Conservation (phyloP, 768 basidiomycete genomes). For the Filobasidium wieringae region DNA sequence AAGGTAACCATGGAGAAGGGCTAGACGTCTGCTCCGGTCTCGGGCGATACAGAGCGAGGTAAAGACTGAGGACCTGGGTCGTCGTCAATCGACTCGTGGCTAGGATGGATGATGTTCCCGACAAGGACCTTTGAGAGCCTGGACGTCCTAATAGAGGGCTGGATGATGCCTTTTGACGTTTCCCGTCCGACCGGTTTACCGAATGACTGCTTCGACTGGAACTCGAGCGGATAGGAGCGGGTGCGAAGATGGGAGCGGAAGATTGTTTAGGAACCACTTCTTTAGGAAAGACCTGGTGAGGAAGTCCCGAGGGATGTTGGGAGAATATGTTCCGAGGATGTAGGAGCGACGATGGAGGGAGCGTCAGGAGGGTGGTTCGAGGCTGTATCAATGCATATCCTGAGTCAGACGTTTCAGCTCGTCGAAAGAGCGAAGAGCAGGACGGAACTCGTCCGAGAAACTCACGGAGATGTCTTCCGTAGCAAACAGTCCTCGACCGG, state of each 20-base stretch:
- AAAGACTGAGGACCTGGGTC: constrained; percentile 65
- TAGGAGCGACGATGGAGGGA: constrained; percentile 60
- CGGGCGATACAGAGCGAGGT: constrained; percentile 58
- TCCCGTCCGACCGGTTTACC: constrained; percentile 29
- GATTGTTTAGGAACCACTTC: constrained; percentile 13
- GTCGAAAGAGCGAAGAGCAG: background rate
- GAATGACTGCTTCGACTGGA: background rate
- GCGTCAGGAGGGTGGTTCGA: constrained; percentile 51
- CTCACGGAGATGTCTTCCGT: constrained; percentile 43
- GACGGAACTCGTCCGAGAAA: background rate
- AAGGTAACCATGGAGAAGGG: constrained; percentile 41
- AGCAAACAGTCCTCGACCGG: constrained; percentile 62
- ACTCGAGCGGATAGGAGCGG: constrained; percentile 3
- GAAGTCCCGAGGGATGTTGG: constrained; percentile 45
- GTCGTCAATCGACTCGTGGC: constrained; percentile 42
- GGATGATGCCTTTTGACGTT: constrained; percentile 1
- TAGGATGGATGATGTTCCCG: background rate
- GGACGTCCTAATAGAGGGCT: background rate
- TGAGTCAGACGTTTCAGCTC: background rate
- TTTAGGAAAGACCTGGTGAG: background rate
- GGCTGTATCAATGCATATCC: constrained; percentile 37
- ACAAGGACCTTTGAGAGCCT: background rate
- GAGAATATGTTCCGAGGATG: constrained; percentile 58
- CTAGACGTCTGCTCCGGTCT: constrained; percentile 5
- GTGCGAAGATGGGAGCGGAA: constrained; percentile 10